Evolutionary conservation across 2,329 filamentous ascomycete species (phyloP), one percentile per base, ranked within the genome.

Genomic region (Aspergillus japonicus): DNA sequence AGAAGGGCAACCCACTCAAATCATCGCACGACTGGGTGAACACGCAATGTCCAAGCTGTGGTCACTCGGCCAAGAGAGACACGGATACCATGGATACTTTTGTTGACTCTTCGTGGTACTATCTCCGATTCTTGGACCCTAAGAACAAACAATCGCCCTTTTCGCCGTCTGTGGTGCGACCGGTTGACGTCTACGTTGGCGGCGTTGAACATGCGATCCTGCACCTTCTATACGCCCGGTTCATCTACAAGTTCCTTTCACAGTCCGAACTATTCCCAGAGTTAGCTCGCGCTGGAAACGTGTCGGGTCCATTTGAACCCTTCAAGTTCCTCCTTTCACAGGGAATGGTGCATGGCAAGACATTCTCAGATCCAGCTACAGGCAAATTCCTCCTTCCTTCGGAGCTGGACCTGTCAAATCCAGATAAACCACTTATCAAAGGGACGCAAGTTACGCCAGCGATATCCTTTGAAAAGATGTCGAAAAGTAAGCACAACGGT

Each of bases 61-160:
- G 83, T 16, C 82, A 84, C 1, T 77, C 85, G 24, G 92, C 91
- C 6, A 89, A 87, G 71, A 85, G 92, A 64, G 92, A 96, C 65
- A 96, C 92, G 0, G 92, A 96, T 73, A 96, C 92, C 2, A 96
- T 96, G 92, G 92, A 96, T 74, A 96, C 92, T 0, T 96, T 96
- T 76, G 92, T 96, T 62, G 92, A 96, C 76, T 96, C 92, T 1
- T 96, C 92, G 56, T 96, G 92, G 92, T 96, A 96, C 75, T 96
- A 88, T 70, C 86, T 93, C 77, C 85, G 91, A 12, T 96, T 92
- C 68, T 77, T 88, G 29, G 91, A 96, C 68, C 80, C 89, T 1
- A 80, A 86, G 19, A 93, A 95, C 65, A 65, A 80, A 14, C 69
- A 82, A 2, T 73, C 79, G 14, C 87, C 86, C 0, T 87, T 96